Percentiles rank a stretch among this genome's conserved stretches.
Conservation (phyloP, 2,329 filamentous ascomycete genomes). For the Fonsecaea multimorphosa region DNA sequence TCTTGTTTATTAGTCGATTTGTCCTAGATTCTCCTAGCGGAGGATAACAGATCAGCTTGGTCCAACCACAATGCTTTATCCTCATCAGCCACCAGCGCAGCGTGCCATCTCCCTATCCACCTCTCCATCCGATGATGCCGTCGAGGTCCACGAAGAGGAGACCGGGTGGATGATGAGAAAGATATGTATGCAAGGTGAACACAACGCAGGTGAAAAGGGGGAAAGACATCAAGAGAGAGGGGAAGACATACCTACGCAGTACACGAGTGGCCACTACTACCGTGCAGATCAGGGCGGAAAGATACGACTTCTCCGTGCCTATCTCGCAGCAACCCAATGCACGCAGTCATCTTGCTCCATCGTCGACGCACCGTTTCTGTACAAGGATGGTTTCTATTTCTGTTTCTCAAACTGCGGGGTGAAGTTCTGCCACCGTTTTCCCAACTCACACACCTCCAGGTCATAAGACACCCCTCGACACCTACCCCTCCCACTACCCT, state of each 20-base stretch:
- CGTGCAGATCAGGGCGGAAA: background rate
- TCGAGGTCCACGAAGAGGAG: conserved; percentile 4
- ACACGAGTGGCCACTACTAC: background rate
- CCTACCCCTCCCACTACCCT: background rate
- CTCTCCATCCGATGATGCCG: background rate
- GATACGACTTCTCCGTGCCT: background rate
- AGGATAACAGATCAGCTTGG: conserved; percentile 2
- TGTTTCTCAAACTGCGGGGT: conserved; percentile 12
- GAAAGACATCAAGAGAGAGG: background rate
- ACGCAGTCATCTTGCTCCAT: background rate
- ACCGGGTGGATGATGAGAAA: background rate
- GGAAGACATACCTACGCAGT: background rate
- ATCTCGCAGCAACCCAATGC: background rate
- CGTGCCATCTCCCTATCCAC: background rate
- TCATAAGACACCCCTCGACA: conserved; percentile 4
- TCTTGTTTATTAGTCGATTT: background rate
- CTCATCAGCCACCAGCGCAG: background rate
- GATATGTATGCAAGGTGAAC: no score
- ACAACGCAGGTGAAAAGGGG: background rate
- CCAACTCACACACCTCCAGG: background rate
- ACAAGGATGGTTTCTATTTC: conserved; percentile 8
- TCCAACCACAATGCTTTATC: background rate
- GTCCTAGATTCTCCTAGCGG: background rate
- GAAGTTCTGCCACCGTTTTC: background rate
- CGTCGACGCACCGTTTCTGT: background rate